These are phyloP conservation scores for Candida xiaguanensis DNA, from an alignment of 805 yeast species.

Conservation along the genomic window DNA sequence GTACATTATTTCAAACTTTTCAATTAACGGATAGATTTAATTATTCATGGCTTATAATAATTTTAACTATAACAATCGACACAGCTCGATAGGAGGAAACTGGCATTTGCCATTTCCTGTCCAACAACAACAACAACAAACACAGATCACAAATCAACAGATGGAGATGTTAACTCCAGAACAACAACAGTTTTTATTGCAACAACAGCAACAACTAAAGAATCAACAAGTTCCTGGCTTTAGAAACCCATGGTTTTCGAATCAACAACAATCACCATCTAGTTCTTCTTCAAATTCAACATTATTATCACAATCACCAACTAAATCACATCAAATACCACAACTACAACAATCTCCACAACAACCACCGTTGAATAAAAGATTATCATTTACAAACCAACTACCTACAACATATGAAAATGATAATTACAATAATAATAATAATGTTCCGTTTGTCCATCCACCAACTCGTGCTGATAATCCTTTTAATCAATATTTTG, in stretches of 20 bases:
- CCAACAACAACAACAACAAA: conserved; percentile 12
- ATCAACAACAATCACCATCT: conserved; percentile 14
- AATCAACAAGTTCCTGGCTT: conserved; percentile 26
- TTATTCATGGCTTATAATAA: conserved; percentile 26
- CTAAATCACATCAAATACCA: conserved; percentile 17
- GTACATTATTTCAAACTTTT: neutral
- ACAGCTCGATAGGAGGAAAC: conserved; percentile 36
- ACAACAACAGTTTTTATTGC: conserved; percentile 12
- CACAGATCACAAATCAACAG: conserved; percentile 2
- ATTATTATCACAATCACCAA: conserved; percentile 23
- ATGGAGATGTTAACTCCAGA: conserved; percentile 5
- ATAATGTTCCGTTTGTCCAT: conserved; percentile 26
- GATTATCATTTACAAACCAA: conserved; percentile 40
- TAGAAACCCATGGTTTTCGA: conserved; percentile 43
- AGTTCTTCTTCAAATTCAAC: conserved; percentile 6
- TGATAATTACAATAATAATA: conserved; percentile 19
- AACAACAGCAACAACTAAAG: conserved; percentile 11
- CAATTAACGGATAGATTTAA: neutral
- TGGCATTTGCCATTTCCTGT: conserved; percentile 31
- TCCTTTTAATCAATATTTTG: conserved; percentile 42
- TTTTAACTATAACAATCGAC: conserved; percentile 28
- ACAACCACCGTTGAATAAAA: conserved; percentile 12
- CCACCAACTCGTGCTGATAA: conserved; percentile 45
- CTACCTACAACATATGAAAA: conserved; percentile 51
- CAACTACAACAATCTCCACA: conserved; percentile 12